Conservation (phyloP, 2,329 filamentous ascomycete genomes). For the Biscogniauxia mediterranea region DNA sequence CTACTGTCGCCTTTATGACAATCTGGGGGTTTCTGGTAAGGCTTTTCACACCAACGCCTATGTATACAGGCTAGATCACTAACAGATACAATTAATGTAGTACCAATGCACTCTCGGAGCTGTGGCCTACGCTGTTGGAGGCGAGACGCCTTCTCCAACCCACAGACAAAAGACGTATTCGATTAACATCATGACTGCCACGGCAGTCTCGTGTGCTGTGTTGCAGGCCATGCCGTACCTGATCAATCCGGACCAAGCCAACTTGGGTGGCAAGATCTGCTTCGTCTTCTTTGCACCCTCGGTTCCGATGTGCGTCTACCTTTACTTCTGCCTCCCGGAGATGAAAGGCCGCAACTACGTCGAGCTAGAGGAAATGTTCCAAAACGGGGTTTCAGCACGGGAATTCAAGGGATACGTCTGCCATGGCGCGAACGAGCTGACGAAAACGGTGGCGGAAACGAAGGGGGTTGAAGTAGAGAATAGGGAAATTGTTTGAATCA, state of each 20-base stretch:
- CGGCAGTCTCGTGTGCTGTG: background rate
- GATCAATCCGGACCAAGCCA: background rate
- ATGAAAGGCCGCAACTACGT: background rate
- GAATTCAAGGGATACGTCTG: background rate
- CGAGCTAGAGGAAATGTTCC: background rate
- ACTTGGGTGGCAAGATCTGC: background rate
- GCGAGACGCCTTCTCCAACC: background rate
- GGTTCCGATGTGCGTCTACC: background rate
- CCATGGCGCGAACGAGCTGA: background rate
- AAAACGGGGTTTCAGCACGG: background rate
- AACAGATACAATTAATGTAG: background rate
- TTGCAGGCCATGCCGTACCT: background rate
- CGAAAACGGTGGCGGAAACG: background rate
- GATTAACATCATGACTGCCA: background rate
- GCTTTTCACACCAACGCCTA: background rate
- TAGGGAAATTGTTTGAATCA: slow-evolving; percentile 27
- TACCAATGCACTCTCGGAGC: background rate
- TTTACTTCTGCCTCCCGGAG: background rate
- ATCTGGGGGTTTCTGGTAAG: slow-evolving; percentile 7
- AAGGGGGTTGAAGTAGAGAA: background rate
- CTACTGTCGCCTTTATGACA: slow-evolving; percentile 11
- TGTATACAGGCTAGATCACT: background rate
- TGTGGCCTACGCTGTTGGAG: background rate
- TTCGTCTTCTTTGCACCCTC: background rate
- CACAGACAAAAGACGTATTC: background rate